Base-by-base conservation (phyloP, 768 basidiomycete genomes). In the Ephemerocybe angulata region DNA sequence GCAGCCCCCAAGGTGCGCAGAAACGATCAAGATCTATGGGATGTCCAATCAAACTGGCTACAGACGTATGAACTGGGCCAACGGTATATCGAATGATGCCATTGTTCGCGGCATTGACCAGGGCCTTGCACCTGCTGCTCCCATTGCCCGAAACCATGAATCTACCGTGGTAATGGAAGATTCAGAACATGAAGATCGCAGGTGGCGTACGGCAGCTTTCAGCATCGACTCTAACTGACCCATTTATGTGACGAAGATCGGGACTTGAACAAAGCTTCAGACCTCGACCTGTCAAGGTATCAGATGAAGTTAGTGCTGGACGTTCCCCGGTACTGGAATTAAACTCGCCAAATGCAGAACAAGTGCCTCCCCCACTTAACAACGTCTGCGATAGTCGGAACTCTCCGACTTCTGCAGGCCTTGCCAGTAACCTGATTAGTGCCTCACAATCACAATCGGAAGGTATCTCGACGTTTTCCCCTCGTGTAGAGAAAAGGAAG, bases 41-140 rank as follows among this genome's bases (percentile, higher is more conserved):
- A 53, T 27, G 21, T 33, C 29, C 19, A 49, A 31, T 29, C 24
- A 30, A 11, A n/a, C 37, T 40, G 33, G 15, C 31, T 55, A 21
- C 25, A 33, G 53, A 52, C 19, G 56, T 41, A 54, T 37, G 22
- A 47, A 52, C 13, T 40, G 35, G 48, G 24, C 29, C 21, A 31
- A 50, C 48, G n/a, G n/a, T n/a, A 17, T 10, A n/a, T 31, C 48
- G 13, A 33, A 33, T 22, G 30, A 33, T n/a, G 30, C 4, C 2
- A 15, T 50, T 24, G 25, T 27, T 43, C 29, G 42, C 3, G 27
- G 21, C 28, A 40, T 13, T 8, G 33, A 37, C 25, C 15, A 28
- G 15, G 17, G 11, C 24, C 27, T 27, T 21, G 30, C 7, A 13
- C 25, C 24, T 8, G 46, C n/a, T 33, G 29, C 29, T 50, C 30